phyloP scores from a whole-genome alignment of 2,329 filamentous ascomycete species.

The Ceratocystis variospora region DNA sequence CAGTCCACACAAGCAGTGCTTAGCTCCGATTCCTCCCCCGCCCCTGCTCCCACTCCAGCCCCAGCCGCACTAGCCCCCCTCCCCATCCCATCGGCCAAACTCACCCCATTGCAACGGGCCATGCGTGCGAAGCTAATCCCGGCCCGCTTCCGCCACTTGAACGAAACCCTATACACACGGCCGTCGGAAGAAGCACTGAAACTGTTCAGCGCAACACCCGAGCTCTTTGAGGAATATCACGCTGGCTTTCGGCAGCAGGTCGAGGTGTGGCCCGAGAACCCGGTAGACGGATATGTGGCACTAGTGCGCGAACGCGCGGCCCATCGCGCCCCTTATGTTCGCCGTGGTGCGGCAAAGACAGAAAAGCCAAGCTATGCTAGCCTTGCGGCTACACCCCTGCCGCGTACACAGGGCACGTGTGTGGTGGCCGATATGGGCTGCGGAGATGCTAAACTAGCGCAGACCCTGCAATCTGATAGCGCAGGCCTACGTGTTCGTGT shows the following conservation, averaged over 20 bases:
- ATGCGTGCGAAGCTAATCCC: conserved; percentile 94
- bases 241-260: conserved; percentile 93
- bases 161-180: conserved; percentile 89
- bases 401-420: conserved; percentile 56
- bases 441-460: conserved; percentile 73
- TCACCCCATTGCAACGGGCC: conserved; percentile 82
- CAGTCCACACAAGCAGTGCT: conserved; percentile 22
- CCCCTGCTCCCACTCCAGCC: conserved; percentile 22
- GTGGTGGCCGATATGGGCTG: conserved; percentile 86
- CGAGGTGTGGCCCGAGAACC: conserved; percentile 91
- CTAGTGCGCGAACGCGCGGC: conserved; percentile 54
- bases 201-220: conserved; percentile 71
- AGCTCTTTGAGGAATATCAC: conserved; percentile 95
- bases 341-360: conserved; percentile 20
- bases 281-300: conserved; percentile 72
- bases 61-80: conserved; percentile 26
- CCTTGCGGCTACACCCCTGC: conserved; percentile 40
- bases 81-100: conserved; percentile 37
- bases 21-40: conserved; percentile 17
- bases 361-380: conserved; percentile 22
- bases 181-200: conserved; percentile 71
- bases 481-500: conserved; percentile 59
- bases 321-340: conserved; percentile 21
- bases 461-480: conserved; percentile 48
- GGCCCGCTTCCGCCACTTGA: conserved; percentile 91